Evolutionary conservation across 352 stramenopile species (phyloP).

Genomic region (Phytophthora sp.): DNA sequence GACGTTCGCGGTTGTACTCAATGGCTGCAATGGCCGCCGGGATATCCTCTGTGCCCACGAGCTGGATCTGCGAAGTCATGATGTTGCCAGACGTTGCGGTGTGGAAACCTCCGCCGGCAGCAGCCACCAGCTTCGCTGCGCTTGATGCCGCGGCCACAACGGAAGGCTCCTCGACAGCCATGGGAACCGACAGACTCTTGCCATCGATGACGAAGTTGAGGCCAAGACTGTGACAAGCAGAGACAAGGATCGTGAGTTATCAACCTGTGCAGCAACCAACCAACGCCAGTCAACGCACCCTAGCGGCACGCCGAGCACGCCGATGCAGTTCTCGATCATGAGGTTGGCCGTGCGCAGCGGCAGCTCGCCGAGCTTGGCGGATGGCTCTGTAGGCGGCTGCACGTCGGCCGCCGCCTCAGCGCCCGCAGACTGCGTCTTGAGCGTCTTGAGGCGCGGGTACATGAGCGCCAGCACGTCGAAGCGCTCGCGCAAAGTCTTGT

Average conservation of each 20-base stretch:
- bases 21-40: constrained; percentile 58
- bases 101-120: constrained; percentile 72
- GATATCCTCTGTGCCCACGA: constrained; percentile 78
- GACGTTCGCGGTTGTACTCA: constrained; percentile 50
- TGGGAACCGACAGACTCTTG: constrained; percentile 76
- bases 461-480: constrained; percentile 87
- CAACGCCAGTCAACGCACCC: constrained; percentile 61
- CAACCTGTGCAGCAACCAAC: neutral
- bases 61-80: constrained; percentile 89
- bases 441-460: constrained; percentile 69
- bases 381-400: constrained; percentile 22
- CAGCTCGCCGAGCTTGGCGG: constrained; percentile 70
- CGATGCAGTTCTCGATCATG: constrained; percentile 93
- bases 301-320: constrained; percentile 84
- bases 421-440: constrained; percentile 35
- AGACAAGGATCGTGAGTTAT: constrained; percentile 3
- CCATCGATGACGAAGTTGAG: constrained; percentile 90
- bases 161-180: constrained; percentile 87
- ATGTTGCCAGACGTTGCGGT: constrained; percentile 82
- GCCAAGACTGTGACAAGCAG: constrained; percentile 46
- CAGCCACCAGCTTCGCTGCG: constrained; percentile 81
- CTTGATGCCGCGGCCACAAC: constrained; percentile 86
- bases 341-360: constrained; percentile 80
- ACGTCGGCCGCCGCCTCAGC: constrained; percentile 12
- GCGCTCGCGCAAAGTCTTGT: constrained; percentile 87